Evolutionary conservation across 805 yeast species (phyloP).

Genomic region (Schizosaccharomyces japonicus): DNA sequence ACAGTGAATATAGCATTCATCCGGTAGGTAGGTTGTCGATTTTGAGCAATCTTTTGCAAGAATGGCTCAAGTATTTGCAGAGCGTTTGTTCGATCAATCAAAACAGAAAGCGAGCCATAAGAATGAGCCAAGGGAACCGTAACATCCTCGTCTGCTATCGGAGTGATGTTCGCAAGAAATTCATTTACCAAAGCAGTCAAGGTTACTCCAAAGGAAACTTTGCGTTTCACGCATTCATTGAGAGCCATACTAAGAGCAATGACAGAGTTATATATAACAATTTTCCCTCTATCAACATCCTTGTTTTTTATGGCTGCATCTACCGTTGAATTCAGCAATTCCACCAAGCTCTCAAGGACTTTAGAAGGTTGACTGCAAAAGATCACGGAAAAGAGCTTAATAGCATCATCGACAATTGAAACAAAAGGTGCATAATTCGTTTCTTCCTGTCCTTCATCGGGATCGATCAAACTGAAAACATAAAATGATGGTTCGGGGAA

Average conservation of each 20-base stretch:
- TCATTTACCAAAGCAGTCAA: background rate
- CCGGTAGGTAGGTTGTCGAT: background rate
- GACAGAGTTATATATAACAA: conserved; percentile 36
- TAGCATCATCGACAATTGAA: conserved; percentile 47
- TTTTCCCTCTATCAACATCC: conserved; percentile 19
- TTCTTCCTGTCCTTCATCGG: too few relatives aligned
- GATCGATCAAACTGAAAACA: too few relatives aligned
- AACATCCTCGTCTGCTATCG: background rate
- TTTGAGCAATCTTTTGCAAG: background rate
- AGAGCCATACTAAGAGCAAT: conserved; percentile 37
- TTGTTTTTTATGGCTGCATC: conserved; percentile 18
- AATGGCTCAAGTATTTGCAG: background rate
- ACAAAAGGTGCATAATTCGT: conserved; percentile 17
- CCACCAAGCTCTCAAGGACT: conserved; percentile 71
- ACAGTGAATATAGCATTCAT: background rate
- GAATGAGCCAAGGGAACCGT: background rate
- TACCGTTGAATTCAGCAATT: conserved; percentile 39
- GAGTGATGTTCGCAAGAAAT: background rate
- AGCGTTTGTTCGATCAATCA: background rate
- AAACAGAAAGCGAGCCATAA: background rate
- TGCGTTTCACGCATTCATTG: conserved; percentile 8
- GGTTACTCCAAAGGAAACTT: background rate
- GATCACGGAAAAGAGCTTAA: conserved; percentile 46
- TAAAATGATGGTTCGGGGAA: too few relatives aligned
- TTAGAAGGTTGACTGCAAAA: conserved; percentile 52